Percentiles rank a stretch among this genome's conserved stretches.
Conservation (phyloP, 176 grass and related monocot species). For the Dendrocalamus sinicus region DNA sequence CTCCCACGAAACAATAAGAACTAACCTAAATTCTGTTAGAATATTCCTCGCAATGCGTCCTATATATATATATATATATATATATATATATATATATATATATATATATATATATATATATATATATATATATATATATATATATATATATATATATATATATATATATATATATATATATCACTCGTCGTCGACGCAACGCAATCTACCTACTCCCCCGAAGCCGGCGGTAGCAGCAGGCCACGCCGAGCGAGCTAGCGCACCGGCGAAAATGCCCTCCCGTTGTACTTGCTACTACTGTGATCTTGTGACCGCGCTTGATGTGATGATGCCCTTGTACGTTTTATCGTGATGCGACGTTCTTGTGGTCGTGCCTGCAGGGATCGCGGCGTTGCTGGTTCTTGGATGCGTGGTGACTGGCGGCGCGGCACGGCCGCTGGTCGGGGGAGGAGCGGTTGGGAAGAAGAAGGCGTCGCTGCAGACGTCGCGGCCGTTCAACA, state of each 20-base stretch:
- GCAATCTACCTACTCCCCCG: background rate
- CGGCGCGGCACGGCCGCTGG: constrained; percentile 37
- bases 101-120: too few species aligned
- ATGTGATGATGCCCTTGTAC: background rate
- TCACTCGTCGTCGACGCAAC: background rate
- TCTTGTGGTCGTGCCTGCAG: constrained; percentile 14
- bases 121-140: too few species aligned
- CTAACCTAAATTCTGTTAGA: background rate
- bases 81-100: too few species aligned
- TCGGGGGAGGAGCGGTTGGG: background rate
- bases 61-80: too few species aligned
- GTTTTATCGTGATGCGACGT: background rate
- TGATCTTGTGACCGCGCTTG: background rate
- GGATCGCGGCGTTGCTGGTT: constrained; percentile 3
- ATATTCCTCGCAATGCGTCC: background rate
- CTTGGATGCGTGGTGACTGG: background rate
- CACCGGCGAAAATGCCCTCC: constrained; percentile 10
- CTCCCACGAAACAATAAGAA: background rate
- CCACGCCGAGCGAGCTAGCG: background rate
- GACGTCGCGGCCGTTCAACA: constrained; percentile 54
- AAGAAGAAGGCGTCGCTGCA: constrained; percentile 40
- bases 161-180: too few species aligned
- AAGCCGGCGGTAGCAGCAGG: background rate
- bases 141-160: too few species aligned
- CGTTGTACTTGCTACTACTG: background rate